These are phyloP conservation scores for Dendrocalamus sinicus DNA, from an alignment of 176 grass and related monocot genomes.

Conservation along the genomic window DNA sequence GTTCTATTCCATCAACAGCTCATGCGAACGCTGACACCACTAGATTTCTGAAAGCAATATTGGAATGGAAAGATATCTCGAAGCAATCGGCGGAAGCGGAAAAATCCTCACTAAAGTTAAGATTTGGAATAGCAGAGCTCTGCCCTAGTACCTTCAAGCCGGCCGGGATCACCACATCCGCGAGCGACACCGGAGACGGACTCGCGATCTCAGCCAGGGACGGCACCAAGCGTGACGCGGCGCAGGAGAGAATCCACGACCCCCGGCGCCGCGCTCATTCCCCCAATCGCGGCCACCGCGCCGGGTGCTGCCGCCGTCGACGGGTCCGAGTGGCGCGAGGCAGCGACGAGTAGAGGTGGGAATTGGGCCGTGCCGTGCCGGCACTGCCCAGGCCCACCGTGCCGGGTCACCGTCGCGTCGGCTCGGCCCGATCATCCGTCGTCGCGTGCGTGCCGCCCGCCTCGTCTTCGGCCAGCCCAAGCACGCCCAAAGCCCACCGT, in stretches of 20 bases:
- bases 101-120: neutral
- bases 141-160: neutral
- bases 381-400: too few relatives aligned
- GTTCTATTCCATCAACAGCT: too few relatives aligned
- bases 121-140: neutral
- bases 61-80: neutral
- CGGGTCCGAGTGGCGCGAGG: neutral
- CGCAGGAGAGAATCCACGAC: neutral
- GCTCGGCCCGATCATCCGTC: too few relatives aligned
- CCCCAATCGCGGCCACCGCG: too few relatives aligned
- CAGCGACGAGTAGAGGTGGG: too few relatives aligned
- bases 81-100: neutral
- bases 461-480: too few relatives aligned
- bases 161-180: neutral
- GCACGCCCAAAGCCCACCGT: too few relatives aligned
- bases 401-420: too few relatives aligned
- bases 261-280: too few relatives aligned
- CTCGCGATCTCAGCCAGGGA: neutral
- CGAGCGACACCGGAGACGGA: neutral
- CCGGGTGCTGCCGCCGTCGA: neutral
- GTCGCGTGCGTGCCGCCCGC: too few relatives aligned
- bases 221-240: neutral
- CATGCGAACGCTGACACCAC: neutral
- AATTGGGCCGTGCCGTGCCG: too few relatives aligned
- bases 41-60: neutral